Conservation (phyloP, 202 grass and related monocot species). For the Brachypodium distachyon region DNA sequence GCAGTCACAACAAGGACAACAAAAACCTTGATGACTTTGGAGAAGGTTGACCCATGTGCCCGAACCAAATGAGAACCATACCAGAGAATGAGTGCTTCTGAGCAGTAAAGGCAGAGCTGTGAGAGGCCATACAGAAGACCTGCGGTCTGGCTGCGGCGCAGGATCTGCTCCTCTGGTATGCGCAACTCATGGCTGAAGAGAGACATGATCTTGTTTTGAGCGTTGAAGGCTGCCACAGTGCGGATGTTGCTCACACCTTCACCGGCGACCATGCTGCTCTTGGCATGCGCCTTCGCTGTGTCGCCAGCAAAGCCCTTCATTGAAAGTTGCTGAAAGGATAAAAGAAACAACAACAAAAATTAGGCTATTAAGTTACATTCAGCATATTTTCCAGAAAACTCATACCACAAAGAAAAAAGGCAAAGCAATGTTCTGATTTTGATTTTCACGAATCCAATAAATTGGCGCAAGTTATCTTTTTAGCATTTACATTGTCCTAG, state of each 20-base stretch:
- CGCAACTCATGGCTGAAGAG: slow-evolving; percentile 84
- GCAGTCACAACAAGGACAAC: slow-evolving; percentile 96
- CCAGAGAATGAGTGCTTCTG: slow-evolving; percentile 93
- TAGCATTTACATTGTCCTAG: background rate
- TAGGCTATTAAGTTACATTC: background rate
- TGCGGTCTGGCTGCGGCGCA: slow-evolving; percentile 85
- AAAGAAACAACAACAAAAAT: slow-evolving; percentile 4
- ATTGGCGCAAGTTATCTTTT: background rate
- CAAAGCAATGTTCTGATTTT: background rate
- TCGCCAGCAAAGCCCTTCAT: slow-evolving; percentile 98
- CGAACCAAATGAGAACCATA: slow-evolving; percentile 85
- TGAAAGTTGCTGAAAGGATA: slow-evolving; percentile 73
- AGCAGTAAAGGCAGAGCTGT: slow-evolving; percentile 83
- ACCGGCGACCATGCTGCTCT: slow-evolving; percentile 96
- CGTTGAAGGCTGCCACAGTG: slow-evolving; percentile 96
- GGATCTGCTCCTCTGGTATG: slow-evolving; percentile 71
- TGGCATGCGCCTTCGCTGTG: slow-evolving; percentile 94
- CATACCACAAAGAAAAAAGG: background rate
- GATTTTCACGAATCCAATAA: background rate
- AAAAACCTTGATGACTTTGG: slow-evolving; percentile 99
- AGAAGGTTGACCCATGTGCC: slow-evolving; percentile 79
- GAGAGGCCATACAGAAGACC: slow-evolving; percentile 85
- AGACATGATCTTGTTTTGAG: slow-evolving; percentile 77
- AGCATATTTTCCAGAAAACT: background rate
- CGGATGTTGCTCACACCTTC: slow-evolving; percentile 96